A percentile compares a stretch with the other conserved stretches of the same genome.
Evolutionary conservation across 768 basidiomycete species (phyloP).

Genomic region (Trametopsis cervina): DNA sequence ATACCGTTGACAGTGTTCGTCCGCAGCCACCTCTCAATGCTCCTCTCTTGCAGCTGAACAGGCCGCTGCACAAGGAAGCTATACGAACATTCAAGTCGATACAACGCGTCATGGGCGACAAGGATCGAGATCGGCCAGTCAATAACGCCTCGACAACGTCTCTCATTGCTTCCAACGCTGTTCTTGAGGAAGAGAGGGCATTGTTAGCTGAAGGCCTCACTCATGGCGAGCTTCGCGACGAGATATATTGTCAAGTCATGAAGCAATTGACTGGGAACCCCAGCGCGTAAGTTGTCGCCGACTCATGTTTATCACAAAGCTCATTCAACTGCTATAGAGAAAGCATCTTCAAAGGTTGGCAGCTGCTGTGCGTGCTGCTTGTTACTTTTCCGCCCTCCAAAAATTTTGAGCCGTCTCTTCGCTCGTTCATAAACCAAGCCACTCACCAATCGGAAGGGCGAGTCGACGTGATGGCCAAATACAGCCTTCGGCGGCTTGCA

Average conservation of each 20-base stretch:
- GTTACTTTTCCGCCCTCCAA: slow-evolving; percentile 91
- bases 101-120: slow-evolving; percentile 91
- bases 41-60: slow-evolving; percentile 68
- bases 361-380: slow-evolving; percentile 84
- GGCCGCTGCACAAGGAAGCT: slow-evolving; percentile 65
- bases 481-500: slow-evolving; percentile 73
- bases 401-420: slow-evolving; percentile 82
- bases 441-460: slow-evolving; percentile 64
- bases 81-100: slow-evolving; percentile 84
- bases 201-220: slow-evolving; percentile 71
- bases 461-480: slow-evolving; percentile 86
- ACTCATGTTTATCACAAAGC: background rate
- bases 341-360: slow-evolving; percentile 88
- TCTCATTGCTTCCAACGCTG: slow-evolving; percentile 27
- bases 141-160: slow-evolving; percentile 41
- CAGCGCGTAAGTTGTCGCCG: slow-evolving; percentile 57
- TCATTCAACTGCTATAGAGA: slow-evolving; percentile 40
- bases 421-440: slow-evolving; percentile 44
- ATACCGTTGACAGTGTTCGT: no score
- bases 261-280: slow-evolving; percentile 87
- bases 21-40: slow-evolving; percentile 53
- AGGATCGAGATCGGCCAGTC: slow-evolving; percentile 57
- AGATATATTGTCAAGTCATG: slow-evolving; percentile 89
- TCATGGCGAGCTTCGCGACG: slow-evolving; percentile 83
- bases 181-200: slow-evolving; percentile 86